Evolutionary conservation across 345 rosid genomes (phyloP), one percentile per base, ranked within the genome.

Genomic region (Conringia planisiliqua): DNA sequence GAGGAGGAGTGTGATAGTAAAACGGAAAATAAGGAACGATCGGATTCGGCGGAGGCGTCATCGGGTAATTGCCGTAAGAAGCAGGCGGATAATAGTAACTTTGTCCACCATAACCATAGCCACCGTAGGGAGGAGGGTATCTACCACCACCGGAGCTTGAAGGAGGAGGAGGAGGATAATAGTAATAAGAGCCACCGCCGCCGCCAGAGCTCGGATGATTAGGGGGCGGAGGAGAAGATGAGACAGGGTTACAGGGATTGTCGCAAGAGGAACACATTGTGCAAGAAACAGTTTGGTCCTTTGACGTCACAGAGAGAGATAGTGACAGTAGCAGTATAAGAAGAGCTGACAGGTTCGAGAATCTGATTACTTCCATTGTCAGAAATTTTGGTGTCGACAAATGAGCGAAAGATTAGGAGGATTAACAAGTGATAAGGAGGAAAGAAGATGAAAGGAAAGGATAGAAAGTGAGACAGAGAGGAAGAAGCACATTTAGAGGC

Each of bases 11-110:
- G 76, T 92, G 79, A 81, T 79, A 92, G 85, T 85, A 95, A 51
- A 70, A 95, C 1, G 99, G 99, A 59, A 95, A 95, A 84, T 92
- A 95, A n/a, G 99, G 99, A 12, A 95, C 99, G 62, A 95, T 90
- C 1, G 97, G 99, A 79, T 95, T 90, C 4, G 99, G 99, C 2
- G 99, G 99, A 2, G 97, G 97, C 4, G 96, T 92, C 0, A 82
- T 74, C 0, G 80, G 86, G 65, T 79, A 88, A 70, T 79, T 78
- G 13, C 80, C 77, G 66, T 75, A 70, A 29, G 66, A 66, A 9
- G 91, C 89, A 7, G 96, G 93, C 3, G 96, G 89, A 39, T 84
- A 82, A 32, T 82, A 84, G 44, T 86, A 84, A 54, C 64, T 70
- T 38, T 83, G 85, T 1, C 89, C 89, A 14, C 80, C 90, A 14